Evolutionary conservation across 2,329 filamentous ascomycete genomes (phyloP), one percentile per base, ranked within the genome.

Genomic region (Rhynchosporium agropyri): DNA sequence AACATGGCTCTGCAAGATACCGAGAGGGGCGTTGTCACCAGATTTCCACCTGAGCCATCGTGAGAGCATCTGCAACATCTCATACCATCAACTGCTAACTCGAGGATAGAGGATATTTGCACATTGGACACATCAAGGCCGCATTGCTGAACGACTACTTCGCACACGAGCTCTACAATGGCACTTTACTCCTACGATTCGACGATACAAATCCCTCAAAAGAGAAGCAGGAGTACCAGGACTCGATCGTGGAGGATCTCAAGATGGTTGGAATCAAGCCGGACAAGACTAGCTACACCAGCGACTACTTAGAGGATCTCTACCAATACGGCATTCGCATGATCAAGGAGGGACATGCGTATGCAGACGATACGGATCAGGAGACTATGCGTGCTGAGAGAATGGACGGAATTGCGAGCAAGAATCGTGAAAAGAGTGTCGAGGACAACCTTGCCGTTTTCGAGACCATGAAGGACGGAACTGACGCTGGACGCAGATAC

Each of bases 181-280:
- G 95, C 72, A 96, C 89, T 72, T 83, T 99, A 71, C 87, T 96
- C 64, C 85, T 98, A 56, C 90, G 95, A 64, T 95, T 99, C 74
- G 95, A 99, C 75, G 95, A 99, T 74, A 99, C 95, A 62, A 99
- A 99, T 78, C 95, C 95, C 7, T 88, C 90, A 64, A 98, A 98
- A 77, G 95, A 99, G 82, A 97, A 96, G 81, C 88, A 94, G 76
- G 95, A 98, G 79, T 99, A 89, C 76, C 89, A 98, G 76, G 92
- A 98, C 77, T 85, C 92, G 4, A 99, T 99, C 66, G 82, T 97
- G 45, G 89, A 97, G 79, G 95, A 99, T 77, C 84, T 97, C 57
- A 87, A 88, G 56, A 83, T 98, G 59, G 92, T 99, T 83, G 94
- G 93, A 36, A 91, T 99, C 77, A 91, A 90, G 78, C 91, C 93